phyloP scores from a whole-genome alignment of 2,329 filamentous ascomycete genomes.

The Scedosporium minutisporum region DNA sequence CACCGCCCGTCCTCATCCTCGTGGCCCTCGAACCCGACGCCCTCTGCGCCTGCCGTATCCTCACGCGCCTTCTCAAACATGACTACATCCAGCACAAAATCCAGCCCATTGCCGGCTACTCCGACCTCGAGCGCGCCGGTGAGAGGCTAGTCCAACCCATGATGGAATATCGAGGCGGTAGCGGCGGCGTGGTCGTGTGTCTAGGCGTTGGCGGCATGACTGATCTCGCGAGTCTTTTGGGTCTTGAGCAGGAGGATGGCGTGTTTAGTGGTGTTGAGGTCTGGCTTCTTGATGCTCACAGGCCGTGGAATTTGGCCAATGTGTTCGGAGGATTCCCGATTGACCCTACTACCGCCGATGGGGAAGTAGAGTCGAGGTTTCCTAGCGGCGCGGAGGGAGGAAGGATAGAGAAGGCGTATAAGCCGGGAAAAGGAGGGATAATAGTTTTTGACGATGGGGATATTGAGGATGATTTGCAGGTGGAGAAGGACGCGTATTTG shows the following conservation, averaged over 20 bases:
- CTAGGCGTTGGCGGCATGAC: slow-evolving; percentile 87
- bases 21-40: slow-evolving; percentile 92
- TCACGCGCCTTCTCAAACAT: slow-evolving; percentile 86
- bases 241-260: slow-evolving; percentile 58
- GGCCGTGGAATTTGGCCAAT: slow-evolving; percentile 92
- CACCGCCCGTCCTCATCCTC: slow-evolving; percentile 82
- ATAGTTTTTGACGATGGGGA: slow-evolving; percentile 95
- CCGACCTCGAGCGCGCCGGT: slow-evolving; percentile 72
- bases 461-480: slow-evolving; percentile 69
- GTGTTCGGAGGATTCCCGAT: slow-evolving; percentile 70
- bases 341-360: slow-evolving; percentile 35
- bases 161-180: slow-evolving; percentile 75
- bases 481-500: slow-evolving; percentile 73
- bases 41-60: slow-evolving; percentile 87
- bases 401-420: slow-evolving; percentile 61
- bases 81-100: slow-evolving; percentile 98
- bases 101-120: slow-evolving; percentile 87
- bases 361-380: slow-evolving; percentile 39
- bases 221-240: slow-evolving; percentile 72
- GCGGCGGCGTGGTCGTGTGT: slow-evolving; percentile 82
- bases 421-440: slow-evolving; percentile 73
- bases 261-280: slow-evolving; percentile 80
- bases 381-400: slow-evolving; percentile 63
- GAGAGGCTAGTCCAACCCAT: slow-evolving; percentile 73
- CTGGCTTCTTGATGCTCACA: slow-evolving; percentile 84